Evolutionary conservation across 371 early-diverging fungal species (phyloP), one percentile per base, ranked within the genome.

Genomic region (Capillidium rhysosporum): DNA sequence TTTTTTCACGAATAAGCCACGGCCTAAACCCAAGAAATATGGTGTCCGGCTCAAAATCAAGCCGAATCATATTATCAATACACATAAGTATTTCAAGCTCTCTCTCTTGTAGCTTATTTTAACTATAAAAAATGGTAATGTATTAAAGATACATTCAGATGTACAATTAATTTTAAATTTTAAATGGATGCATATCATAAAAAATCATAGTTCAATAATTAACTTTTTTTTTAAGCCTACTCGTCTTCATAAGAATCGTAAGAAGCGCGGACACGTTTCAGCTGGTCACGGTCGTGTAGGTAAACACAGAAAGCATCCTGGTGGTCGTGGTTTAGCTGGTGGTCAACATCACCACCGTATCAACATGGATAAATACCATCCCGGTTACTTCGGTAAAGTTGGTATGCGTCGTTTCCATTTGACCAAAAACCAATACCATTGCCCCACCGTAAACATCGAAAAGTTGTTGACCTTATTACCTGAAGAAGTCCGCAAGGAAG

Each of bases 281-380:
- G 86, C 85, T 77, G 89, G 89, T 75, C 87, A 89, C 80, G 89
- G 89, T 77, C 85, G 89, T 73, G 72, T 87, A 65, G 84, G 70
- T 69, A 99, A 99, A 86, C 98, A 99, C 87, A 83, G 98, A 68
- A 98, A 98, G 84, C 99, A 99, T 73, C 94, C 98, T 65, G 98
- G 99, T 71, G 99, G 99, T 85, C 86, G 99, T 72, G 99, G 99
- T 91, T 78, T 90, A 69, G 97, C 98, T 75, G 98, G 99, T 87
- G 99, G 98, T 80, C 82, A 87, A 71, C 95, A 95, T 75, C 98
- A 98, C 74, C 96, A 98, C 86, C 87, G 97, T 64, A 98, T 92
- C 77, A 92, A 92, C 80, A 92, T 98, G 86, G 93, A 96, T 76
- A 96, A 88, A 86, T 98, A 90, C 88, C 99, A 99, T 79, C 99